phyloP scores from a whole-genome alignment of 306 rosid species.

The Ceratonia siliqua region DNA sequence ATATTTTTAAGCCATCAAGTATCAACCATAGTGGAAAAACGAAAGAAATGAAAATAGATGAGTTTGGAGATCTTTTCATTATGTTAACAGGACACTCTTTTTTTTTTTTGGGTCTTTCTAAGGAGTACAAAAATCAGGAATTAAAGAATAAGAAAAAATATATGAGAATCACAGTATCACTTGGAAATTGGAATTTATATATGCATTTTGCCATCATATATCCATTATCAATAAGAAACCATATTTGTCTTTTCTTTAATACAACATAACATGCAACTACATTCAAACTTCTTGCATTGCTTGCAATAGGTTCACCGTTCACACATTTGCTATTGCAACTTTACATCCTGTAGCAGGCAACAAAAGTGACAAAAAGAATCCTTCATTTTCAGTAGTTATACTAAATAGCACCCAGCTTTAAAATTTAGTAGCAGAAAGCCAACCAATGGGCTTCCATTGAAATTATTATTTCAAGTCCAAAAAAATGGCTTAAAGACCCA shows the following conservation, averaged over 20 bases:
- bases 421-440: background rate
- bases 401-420: background rate
- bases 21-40: too few species aligned
- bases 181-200: too few species aligned
- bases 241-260: background rate
- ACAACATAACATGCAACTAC: background rate
- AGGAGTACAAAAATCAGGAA: too few species aligned
- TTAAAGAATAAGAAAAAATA: background rate
- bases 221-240: background rate
- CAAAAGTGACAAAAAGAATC: constrained; percentile 3
- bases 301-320: background rate
- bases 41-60: too few species aligned
- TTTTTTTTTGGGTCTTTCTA: too few species aligned
- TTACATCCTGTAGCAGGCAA: background rate
- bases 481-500: background rate
- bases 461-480: background rate
- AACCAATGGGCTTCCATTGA: background rate
- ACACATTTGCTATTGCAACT: background rate
- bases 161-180: background rate
- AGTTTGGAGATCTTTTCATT: too few species aligned
- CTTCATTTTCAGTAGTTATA: background rate
- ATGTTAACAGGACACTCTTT: too few species aligned
- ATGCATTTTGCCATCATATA: background rate
- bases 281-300: background rate
- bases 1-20: too few species aligned